A percentile compares a stretch with the other conserved stretches of the same genome.
Evolutionary conservation across 2,329 filamentous ascomycete species (phyloP).

Genomic region (Camillea tinctor): DNA sequence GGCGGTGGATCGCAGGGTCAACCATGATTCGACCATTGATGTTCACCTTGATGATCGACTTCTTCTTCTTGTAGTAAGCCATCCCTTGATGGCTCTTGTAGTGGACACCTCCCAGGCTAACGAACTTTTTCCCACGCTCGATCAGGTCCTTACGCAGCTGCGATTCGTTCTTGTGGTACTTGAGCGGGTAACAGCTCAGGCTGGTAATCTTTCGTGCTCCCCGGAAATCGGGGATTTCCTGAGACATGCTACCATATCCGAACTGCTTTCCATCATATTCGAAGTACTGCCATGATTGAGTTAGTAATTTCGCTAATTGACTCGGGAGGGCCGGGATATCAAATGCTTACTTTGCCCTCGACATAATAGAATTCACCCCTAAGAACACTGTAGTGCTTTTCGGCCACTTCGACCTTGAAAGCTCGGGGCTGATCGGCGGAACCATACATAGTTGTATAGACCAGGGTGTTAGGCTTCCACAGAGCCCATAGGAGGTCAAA

Average conservation of each 20-base stretch:
- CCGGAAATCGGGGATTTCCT: constrained; percentile 73
- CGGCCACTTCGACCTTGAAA: constrained; percentile 77
- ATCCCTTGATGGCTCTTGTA: constrained; percentile 82
- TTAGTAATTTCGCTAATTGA: constrained; percentile 1
- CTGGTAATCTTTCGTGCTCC: constrained; percentile 81
- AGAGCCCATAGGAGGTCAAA: constrained; percentile 88
- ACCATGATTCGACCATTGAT: constrained; percentile 88
- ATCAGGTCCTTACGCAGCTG: constrained; percentile 66
- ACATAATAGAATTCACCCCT: constrained; percentile 75
- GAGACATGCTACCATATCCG: constrained; percentile 69
- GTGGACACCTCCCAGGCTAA: constrained; percentile 75
- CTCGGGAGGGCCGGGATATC: background rate
- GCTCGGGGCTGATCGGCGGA: constrained; percentile 73
- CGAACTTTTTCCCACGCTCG: constrained; percentile 81
- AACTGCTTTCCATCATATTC: constrained; percentile 88
- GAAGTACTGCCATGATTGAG: constrained; percentile 56
- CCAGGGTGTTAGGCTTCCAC: constrained; percentile 83
- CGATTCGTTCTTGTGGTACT: constrained; percentile 73
- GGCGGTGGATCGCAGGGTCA: constrained; percentile 76
- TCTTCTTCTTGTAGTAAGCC: constrained; percentile 81
- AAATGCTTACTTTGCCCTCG: constrained; percentile 56
- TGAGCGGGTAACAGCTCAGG: constrained; percentile 72
- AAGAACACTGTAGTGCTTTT: constrained; percentile 67
- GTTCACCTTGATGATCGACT: constrained; percentile 72
- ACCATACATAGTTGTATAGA: constrained; percentile 75